Evolutionary conservation across 208 protist species (phyloP).

Genomic region (Leishmania braziliensis): DNA sequence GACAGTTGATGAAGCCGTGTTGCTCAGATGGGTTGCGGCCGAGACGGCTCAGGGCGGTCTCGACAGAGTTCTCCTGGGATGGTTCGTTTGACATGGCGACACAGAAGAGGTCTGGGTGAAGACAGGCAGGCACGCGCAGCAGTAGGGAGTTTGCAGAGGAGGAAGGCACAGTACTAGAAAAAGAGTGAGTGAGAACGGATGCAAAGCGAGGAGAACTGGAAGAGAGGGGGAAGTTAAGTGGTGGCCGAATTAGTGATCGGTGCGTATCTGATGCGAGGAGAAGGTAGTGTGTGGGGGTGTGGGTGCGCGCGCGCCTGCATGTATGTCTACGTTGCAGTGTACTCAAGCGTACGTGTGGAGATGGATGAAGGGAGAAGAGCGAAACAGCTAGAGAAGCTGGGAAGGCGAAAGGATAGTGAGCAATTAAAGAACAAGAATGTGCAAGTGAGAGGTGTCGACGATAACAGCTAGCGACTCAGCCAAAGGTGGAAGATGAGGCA

Average conservation of each 20-base stretch:
- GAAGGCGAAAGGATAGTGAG: neutral
- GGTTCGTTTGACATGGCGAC: constrained; percentile 1
- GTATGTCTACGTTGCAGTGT: neutral
- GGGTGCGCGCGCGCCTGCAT: neutral
- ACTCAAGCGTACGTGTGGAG: neutral
- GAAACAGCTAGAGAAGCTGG: neutral
- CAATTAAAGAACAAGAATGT: neutral
- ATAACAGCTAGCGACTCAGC: neutral
- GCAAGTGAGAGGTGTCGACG: neutral
- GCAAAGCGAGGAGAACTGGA: neutral
- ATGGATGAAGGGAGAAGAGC: neutral
- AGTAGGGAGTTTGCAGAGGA: neutral
- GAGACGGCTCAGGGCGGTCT: constrained; percentile 34
- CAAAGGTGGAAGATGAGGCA: neutral
- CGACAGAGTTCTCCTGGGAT: constrained; percentile 10
- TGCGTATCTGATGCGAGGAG: neutral
- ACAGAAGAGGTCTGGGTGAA: neutral
- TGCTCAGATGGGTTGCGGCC: constrained; percentile 30
- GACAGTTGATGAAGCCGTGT: constrained; percentile 38
- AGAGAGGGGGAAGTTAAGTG: neutral
- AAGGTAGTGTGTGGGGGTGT: neutral
- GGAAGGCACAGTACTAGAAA: neutral
- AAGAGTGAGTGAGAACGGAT: neutral
- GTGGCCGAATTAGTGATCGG: neutral
- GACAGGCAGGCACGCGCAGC: neutral